Conservation (phyloP, 1,139 yeast genomes). For the Kodamaea fungicola region DNA sequence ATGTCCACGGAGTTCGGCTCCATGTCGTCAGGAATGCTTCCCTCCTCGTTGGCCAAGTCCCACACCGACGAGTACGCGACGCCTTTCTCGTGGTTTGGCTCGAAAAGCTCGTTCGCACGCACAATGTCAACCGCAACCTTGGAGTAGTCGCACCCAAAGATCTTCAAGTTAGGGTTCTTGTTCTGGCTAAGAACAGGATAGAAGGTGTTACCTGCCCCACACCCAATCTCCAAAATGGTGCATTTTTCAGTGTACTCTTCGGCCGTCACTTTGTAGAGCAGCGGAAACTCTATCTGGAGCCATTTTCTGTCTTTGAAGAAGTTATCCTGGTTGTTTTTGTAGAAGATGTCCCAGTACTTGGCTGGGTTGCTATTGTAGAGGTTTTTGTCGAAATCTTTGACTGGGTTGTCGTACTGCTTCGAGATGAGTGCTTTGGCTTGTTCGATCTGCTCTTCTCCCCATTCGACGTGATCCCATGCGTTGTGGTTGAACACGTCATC, state of each 20-base stretch:
- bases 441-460: slow-evolving; percentile 87
- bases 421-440: slow-evolving; percentile 74
- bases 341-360: slow-evolving; percentile 92
- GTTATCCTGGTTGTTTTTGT: slow-evolving; percentile 84
- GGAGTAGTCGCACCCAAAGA: slow-evolving; percentile 88
- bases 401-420: slow-evolving; percentile 79
- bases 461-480: slow-evolving; percentile 98
- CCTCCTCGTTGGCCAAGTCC: slow-evolving; percentile 85
- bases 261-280: slow-evolving; percentile 71
- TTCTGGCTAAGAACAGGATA: slow-evolving; percentile 85
- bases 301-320: slow-evolving; percentile 96
- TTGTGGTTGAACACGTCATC: slow-evolving; percentile 88
- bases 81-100: slow-evolving; percentile 41
- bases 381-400: slow-evolving; percentile 76
- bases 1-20: slow-evolving; percentile 83
- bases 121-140: slow-evolving; percentile 88
- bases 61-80: slow-evolving; percentile 85
- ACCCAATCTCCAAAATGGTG: slow-evolving; percentile 87
- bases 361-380: slow-evolving; percentile 84
- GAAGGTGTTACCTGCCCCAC: slow-evolving; percentile 98
- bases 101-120: slow-evolving; percentile 57
- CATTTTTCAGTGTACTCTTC: slow-evolving; percentile 62
- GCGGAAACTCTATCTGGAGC: slow-evolving; percentile 92
- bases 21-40: slow-evolving; percentile 76
- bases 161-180: slow-evolving; percentile 67